Conservation (phyloP, 1,284 basidiomycete genomes). For the Cryptococcus sp. region DNA sequence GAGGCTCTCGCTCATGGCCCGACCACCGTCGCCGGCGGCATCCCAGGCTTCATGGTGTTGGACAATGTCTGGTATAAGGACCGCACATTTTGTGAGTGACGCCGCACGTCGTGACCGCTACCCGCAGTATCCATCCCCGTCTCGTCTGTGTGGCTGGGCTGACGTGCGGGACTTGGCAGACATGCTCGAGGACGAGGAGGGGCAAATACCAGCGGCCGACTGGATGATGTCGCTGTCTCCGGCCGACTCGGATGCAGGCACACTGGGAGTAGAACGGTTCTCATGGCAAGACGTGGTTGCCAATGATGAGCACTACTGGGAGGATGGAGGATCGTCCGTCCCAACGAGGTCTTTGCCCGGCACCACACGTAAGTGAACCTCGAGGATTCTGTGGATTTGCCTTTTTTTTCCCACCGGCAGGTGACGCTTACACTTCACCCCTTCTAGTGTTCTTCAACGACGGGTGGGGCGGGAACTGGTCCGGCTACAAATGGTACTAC, state of each 20-base stretch:
- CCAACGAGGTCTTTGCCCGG: background rate
- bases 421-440: background rate
- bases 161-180: background rate
- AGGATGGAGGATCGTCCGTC: no score
- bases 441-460: slow-evolving; percentile 10
- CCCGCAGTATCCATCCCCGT: background rate
- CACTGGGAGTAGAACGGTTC: background rate
- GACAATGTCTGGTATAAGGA: slow-evolving; percentile 15
- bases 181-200: background rate
- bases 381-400: no score
- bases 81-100: slow-evolving; percentile 8
- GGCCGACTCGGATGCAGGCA: background rate
- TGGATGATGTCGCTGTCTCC: background rate
- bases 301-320: no score
- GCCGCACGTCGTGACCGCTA: background rate
- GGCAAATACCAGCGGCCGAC: background rate
- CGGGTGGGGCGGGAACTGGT: slow-evolving; percentile 7
- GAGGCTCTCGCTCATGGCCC: background rate
- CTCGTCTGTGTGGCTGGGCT: background rate
- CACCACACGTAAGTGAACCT: slow-evolving; percentile 1
- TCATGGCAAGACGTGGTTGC: background rate
- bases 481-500: slow-evolving; percentile 12
- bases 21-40: slow-evolving; percentile 6
- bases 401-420: background rate
- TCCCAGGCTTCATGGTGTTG: slow-evolving; percentile 11